Percentiles rank a stretch among this genome's conserved stretches.
Conservation (phyloP, 225 moss, liverwort and hornwort species). For the Rhytidiadelphus loreus region DNA sequence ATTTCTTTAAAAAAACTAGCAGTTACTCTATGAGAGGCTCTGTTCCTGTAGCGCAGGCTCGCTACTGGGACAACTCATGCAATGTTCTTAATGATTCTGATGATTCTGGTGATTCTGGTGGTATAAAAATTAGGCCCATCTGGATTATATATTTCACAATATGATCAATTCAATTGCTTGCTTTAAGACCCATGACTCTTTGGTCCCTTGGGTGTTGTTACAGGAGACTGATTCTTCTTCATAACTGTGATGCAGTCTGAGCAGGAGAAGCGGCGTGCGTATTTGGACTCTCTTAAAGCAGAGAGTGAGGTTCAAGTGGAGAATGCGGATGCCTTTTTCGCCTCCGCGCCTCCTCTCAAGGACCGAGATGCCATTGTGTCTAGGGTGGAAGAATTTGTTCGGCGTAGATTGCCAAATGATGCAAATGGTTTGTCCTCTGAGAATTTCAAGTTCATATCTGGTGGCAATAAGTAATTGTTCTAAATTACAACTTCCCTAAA, state of each 20-base stretch:
- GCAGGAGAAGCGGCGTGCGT: conserved; percentile 21
- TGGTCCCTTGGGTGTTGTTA: neutral
- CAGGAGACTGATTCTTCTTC: neutral
- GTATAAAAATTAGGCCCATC: neutral
- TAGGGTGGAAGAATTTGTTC: conserved; percentile 49
- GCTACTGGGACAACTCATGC: neutral
- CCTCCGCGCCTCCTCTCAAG: conserved; percentile 70
- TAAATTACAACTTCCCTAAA: neutral
- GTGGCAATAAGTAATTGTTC: neutral
- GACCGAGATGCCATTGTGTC: conserved; percentile 39
- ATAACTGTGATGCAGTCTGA: conserved; percentile 10
- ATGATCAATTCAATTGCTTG: neutral
- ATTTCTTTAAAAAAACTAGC: neutral
- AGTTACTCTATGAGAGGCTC: neutral
- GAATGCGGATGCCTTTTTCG: conserved; percentile 71
- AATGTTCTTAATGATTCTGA: too few species aligned
- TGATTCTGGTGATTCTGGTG: neutral
- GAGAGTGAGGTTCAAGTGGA: conserved; percentile 21
- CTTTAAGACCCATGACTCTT: neutral
- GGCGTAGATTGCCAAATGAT: conserved; percentile 12
- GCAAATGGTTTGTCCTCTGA: neutral
- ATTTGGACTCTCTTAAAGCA: conserved; percentile 16
- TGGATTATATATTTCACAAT: neutral
- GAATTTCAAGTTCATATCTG: neutral
- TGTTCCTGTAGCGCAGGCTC: neutral